These are phyloP conservation scores for Penicillium bovifimosum DNA, from an alignment of 495 filamentous ascomycete species.

Conservation along the genomic window DNA sequence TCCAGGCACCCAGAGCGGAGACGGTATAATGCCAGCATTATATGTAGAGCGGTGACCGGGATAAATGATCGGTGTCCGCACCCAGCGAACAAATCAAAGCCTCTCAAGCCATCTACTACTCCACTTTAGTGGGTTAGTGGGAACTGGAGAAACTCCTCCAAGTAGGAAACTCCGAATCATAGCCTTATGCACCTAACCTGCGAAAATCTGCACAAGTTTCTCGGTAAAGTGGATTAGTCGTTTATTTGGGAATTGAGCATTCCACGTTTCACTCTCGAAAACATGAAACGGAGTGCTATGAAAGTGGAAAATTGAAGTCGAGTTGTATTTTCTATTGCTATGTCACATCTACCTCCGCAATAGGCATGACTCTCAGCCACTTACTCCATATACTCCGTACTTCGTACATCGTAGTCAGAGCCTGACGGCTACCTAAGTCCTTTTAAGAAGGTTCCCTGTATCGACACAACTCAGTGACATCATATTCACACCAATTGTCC, in stretches of 20 bases:
- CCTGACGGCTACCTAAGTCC: neutral
- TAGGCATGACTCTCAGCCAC: neutral
- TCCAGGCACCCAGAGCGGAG: neutral
- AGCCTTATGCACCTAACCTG: conserved; percentile 2
- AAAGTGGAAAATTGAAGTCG: no score
- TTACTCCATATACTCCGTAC: neutral
- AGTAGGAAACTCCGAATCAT: neutral
- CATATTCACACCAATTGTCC: neutral
- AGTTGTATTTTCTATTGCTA: neutral
- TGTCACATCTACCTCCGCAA: neutral
- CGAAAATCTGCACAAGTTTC: neutral
- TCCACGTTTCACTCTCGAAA: neutral
- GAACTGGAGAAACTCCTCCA: neutral
- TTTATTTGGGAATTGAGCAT: neutral
- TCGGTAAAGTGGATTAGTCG: conserved; percentile 2
- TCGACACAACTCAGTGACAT: conserved; percentile 8
- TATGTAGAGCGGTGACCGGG: conserved; percentile 2
- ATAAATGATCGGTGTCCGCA: neutral
- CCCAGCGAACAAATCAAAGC: neutral
- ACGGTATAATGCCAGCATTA: neutral
- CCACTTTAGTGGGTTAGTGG: neutral
- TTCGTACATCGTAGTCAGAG: neutral
- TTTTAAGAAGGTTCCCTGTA: neutral
- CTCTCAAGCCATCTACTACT: neutral
- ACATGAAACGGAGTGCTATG: neutral